Base-by-base conservation (phyloP, 371 early-diverging fungal species). In the Circinella umbellata region DNA sequence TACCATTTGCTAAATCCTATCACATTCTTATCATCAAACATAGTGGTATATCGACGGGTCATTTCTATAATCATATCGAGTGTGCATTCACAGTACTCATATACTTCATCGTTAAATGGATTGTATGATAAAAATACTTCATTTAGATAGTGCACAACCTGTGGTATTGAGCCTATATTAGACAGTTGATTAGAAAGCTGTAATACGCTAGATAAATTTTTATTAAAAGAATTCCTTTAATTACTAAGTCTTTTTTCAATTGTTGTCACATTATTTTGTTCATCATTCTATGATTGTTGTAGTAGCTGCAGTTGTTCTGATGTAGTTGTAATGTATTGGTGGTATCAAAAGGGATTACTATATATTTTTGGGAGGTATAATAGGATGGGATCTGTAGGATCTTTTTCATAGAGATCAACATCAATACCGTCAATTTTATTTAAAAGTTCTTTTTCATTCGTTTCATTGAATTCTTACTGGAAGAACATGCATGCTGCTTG, bases 41-140 rank as follows among this genome's bases (percentile, higher is more conserved):
- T 39, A 39, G 6, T 39, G 39, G 39, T 39, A 39, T 39, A 39
- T 39, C 39, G 39, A 39, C 39, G 39, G 10, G 39, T 39, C 4
- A 39, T 10, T 39, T 39, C 39, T 39, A 39, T 6, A 39, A 39
- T 39, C 39, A 39, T 39, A 39, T 39, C 39, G 4, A 6, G 39
- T 39, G 39, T 39, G 39, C 54, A 54, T 54, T 54, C 54, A 27
- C 27, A 54, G 54, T 54, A 54, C 14, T 54, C 54, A 54, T 27
- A 54, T 54, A 54, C 54, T 54, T 54, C 54, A 5, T 17, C 14
- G 14, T 54, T 54, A 27, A 54, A 54, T 5, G 54, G 54, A 54
- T 27, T 54, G 27, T 54, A 54, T 54, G 54, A 54, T 13, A 54
- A 14, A 14, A 54, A 54, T 27, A 54, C 54, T 13, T 13, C 54